These are phyloP conservation scores for Psidium guajava DNA, from an alignment of 345 rosid species.

Conservation along the genomic window DNA sequence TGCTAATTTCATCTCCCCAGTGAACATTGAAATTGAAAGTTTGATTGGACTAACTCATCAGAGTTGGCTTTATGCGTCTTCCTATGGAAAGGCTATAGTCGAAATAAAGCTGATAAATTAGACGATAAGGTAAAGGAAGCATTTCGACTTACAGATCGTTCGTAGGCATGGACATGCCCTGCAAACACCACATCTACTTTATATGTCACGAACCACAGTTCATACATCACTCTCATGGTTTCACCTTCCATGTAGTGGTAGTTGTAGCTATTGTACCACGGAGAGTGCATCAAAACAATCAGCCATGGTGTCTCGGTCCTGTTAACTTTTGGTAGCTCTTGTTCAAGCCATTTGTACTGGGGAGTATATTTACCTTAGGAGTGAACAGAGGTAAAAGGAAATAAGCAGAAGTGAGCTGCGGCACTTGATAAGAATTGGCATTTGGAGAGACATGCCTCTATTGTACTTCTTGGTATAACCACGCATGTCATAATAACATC, in stretches of 20 bases:
- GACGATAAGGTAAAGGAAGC: background rate
- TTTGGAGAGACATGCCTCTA: background rate
- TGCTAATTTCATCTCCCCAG: background rate
- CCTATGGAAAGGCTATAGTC: background rate
- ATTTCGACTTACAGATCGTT: conserved; percentile 69
- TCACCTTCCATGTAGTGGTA: conserved; percentile 97
- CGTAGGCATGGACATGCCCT: conserved; percentile 93
- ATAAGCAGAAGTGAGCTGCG: background rate
- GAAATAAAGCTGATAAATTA: background rate
- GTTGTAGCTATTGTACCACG: conserved; percentile 90
- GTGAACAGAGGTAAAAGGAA: background rate
- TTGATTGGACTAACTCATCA: background rate
- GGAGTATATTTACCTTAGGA: conserved; percentile 69
- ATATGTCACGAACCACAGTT: conserved; percentile 61
- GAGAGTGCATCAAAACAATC: conserved; percentile 70
- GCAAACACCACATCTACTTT: conserved; percentile 84
- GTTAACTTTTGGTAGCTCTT: conserved; percentile 73
- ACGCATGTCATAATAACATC: background rate
- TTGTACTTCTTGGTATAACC: background rate
- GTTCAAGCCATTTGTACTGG: conserved; percentile 60
- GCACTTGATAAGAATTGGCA: background rate
- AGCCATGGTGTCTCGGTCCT: conserved; percentile 87
- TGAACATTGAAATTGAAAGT: background rate
- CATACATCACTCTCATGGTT: conserved; percentile 90
- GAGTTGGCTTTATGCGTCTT: background rate